phyloP scores from a whole-genome alignment of 805 yeast genomes.

The Barnettozyma botsteinii region DNA sequence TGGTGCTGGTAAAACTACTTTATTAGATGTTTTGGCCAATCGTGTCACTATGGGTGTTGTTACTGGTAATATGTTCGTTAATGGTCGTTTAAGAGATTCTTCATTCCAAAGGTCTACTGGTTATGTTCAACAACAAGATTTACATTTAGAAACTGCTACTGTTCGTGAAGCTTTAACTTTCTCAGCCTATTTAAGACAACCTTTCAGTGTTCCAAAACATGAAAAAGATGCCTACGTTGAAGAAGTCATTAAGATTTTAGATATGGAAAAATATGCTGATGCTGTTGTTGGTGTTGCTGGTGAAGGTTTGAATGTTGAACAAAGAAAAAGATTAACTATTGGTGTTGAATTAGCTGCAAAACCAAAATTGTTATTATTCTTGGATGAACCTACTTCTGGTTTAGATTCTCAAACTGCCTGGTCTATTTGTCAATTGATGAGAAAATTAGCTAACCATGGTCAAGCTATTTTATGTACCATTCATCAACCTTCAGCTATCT shows the following conservation, averaged over 20 bases:
- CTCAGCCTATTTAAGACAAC: slow-evolving; percentile 65
- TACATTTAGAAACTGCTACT: slow-evolving; percentile 59
- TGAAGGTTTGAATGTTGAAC: slow-evolving; percentile 61
- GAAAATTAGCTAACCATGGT: slow-evolving; percentile 53
- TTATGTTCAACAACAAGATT: slow-evolving; percentile 74
- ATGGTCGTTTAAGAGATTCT: slow-evolving; percentile 53
- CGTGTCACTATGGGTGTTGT: slow-evolving; percentile 68
- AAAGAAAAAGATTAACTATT: slow-evolving; percentile 58
- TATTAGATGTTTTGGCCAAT: slow-evolving; percentile 64
- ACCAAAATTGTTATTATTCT: slow-evolving; percentile 52
- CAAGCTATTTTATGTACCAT: slow-evolving; percentile 70
- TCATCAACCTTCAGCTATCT: slow-evolving; percentile 80
- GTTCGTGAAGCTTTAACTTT: slow-evolving; percentile 68
- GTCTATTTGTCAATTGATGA: slow-evolving; percentile 57
- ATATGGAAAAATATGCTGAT: slow-evolving; percentile 60
- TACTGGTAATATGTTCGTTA: slow-evolving; percentile 62
- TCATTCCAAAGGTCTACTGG: slow-evolving; percentile 53
- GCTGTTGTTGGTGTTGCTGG: slow-evolving; percentile 74
- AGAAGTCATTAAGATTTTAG: slow-evolving; percentile 54
- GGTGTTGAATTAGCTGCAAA: slow-evolving; percentile 65
- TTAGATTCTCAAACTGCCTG: slow-evolving; percentile 65
- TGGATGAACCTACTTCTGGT: slow-evolving; percentile 69
- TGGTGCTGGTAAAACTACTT: slow-evolving; percentile 79
- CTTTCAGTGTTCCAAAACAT: slow-evolving; percentile 39
- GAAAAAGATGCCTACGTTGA: slow-evolving; percentile 67